phyloP scores from a whole-genome alignment of 805 yeast genomes.

The Lipomyces japonicus region DNA sequence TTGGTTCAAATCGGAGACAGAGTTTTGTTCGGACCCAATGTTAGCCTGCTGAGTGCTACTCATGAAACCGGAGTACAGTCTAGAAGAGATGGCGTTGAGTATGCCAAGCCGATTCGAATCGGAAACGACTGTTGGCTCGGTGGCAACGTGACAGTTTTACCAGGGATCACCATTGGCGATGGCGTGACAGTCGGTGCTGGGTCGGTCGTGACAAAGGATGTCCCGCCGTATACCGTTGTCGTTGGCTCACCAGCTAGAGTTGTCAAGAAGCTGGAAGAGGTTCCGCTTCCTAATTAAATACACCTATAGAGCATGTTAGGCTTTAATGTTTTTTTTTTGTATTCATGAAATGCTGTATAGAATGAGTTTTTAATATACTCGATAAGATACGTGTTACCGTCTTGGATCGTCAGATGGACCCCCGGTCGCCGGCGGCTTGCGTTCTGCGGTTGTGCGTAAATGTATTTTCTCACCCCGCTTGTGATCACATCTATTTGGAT shows the following conservation, averaged over 20 bases:
- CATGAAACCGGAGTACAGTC: constrained; percentile 55
- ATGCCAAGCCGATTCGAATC: constrained; percentile 53
- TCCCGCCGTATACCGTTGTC: constrained; percentile 53
- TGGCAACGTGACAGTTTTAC: constrained; percentile 50
- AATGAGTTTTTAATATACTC: too few species aligned
- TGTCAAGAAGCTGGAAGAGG: constrained; percentile 30
- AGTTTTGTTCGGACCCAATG: constrained; percentile 60
- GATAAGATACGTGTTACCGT: too few species aligned
- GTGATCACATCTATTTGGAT: too few species aligned
- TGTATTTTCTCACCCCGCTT: too few species aligned
- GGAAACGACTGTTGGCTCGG: constrained; percentile 72
- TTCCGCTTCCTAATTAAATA: background rate
- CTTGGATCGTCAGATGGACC: too few species aligned
- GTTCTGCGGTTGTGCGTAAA: too few species aligned
- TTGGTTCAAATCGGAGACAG: constrained; percentile 58
- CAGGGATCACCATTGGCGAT: constrained; percentile 65
- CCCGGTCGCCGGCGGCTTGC: too few species aligned
- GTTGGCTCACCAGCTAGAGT: constrained; percentile 64
- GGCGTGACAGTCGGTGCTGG: constrained; percentile 65
- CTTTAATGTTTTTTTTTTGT: too few species aligned
- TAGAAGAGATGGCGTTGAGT: constrained; percentile 48
- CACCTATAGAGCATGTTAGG: too few species aligned
- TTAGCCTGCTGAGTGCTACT: constrained; percentile 49
- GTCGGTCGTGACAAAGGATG: constrained; percentile 55
- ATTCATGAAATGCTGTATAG: too few species aligned